Evolutionary conservation across 805 yeast genomes (phyloP).

Genomic region (Myxozyma melibiosi): DNA sequence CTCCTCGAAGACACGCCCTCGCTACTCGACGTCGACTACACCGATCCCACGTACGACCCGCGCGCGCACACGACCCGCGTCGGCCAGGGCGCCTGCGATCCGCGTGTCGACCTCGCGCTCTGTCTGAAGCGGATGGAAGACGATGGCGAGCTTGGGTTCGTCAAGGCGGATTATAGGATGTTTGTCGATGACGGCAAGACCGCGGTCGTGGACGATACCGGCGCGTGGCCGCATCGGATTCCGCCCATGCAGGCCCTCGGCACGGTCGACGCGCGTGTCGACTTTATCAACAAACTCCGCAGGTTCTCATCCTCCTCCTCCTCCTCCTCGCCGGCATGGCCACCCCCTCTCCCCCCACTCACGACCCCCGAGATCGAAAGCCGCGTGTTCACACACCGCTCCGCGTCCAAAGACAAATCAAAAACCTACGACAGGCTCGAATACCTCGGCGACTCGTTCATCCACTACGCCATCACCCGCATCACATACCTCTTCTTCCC

Average conservation of each 20-base stretch:
- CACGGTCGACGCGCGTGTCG: neutral
- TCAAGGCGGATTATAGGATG: slow-evolving; percentile 8
- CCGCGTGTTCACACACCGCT: slow-evolving; percentile 80
- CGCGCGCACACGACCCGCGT: neutral
- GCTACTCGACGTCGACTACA: slow-evolving; percentile 20
- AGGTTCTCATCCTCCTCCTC: too few species aligned
- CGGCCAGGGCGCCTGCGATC: slow-evolving; percentile 8
- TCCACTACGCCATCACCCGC: slow-evolving; percentile 60
- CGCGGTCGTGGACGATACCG: neutral
- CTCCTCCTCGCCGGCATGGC: too few species aligned
- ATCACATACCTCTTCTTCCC: slow-evolving; percentile 70
- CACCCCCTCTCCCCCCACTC: slow-evolving; percentile 74
- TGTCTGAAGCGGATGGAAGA: slow-evolving; percentile 20
- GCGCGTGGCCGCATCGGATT: slow-evolving; percentile 5
- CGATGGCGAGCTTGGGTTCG: slow-evolving; percentile 21
- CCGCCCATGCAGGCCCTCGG: slow-evolving; percentile 1
- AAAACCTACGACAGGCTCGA: slow-evolving; percentile 49
- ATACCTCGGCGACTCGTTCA: slow-evolving; percentile 31
- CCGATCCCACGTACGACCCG: neutral
- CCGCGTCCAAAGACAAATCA: slow-evolving; percentile 48
- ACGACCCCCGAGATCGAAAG: slow-evolving; percentile 59
- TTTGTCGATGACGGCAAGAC: slow-evolving; percentile 2
- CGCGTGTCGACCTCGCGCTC: slow-evolving; percentile 26
- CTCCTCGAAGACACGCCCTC: slow-evolving; percentile 19
- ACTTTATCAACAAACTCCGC: too few species aligned